A percentile compares a stretch with the other conserved stretches of the same genome.
phyloP scores from a whole-genome alignment of 805 yeast species.

The Candida golubevii region DNA sequence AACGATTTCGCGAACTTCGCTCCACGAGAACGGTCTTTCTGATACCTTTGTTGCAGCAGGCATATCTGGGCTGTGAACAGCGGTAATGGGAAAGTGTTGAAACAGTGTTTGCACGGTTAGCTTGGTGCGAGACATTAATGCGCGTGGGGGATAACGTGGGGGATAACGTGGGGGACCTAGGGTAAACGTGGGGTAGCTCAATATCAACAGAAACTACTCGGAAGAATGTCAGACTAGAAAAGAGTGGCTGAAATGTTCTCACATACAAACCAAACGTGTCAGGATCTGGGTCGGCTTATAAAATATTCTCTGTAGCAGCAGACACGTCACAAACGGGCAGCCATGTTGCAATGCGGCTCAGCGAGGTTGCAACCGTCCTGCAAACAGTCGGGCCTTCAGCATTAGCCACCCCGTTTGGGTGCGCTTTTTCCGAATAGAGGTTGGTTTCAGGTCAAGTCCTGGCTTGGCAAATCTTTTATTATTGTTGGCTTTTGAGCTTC shows the following conservation, averaged over 20 bases:
- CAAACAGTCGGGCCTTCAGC: too few relatives aligned
- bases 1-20: conserved; percentile 35
- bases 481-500: not conserved
- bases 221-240: too few relatives aligned
- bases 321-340: not conserved
- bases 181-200: too few relatives aligned
- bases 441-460: too few relatives aligned
- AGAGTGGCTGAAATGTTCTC: too few relatives aligned
- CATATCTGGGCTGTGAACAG: conserved; percentile 30
- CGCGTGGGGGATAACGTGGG: not conserved
- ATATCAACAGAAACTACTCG: too few relatives aligned
- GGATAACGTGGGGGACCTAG: not conserved
- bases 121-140: not conserved
- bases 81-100: conserved; percentile 7
- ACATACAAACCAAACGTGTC: too few relatives aligned
- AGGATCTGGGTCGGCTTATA: too few relatives aligned
- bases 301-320: too few relatives aligned
- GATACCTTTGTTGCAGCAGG: conserved; percentile 34
- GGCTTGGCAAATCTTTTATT: too few relatives aligned
- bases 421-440: too few relatives aligned
- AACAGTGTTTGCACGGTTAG: conserved; percentile 6
- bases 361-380: not conserved
- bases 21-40: conserved; percentile 45
- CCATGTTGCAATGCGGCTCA: conserved; percentile 3
- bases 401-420: too few relatives aligned